Conservation (phyloP, 495 filamentous ascomycete genomes). For the Aspergillus carlsbadensis region DNA sequence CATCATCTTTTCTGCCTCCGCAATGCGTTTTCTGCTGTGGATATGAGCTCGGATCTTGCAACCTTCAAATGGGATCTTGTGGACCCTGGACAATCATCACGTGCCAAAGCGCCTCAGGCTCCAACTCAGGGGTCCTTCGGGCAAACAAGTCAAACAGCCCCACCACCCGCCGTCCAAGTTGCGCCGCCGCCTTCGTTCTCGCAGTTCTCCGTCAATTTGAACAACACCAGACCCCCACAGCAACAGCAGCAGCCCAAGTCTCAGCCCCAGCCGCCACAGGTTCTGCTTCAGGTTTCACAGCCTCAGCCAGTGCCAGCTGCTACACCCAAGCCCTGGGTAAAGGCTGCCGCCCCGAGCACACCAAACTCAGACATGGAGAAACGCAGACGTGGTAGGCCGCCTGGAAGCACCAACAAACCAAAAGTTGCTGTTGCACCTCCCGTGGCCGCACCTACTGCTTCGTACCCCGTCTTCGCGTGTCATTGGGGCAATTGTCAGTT, state of each 20-base stretch:
- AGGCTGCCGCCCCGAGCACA: slow-evolving; percentile 2
- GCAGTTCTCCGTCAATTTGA: not conserved
- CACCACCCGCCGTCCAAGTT: slow-evolving; percentile 6
- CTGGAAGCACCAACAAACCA: slow-evolving; percentile 10
- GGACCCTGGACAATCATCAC: slow-evolving; percentile 36
- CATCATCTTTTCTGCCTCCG: slow-evolving; percentile 54
- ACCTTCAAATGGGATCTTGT: slow-evolving; percentile 70
- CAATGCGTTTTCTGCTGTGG: slow-evolving; percentile 38
- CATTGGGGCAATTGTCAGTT: slow-evolving; percentile 64
- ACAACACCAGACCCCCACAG: not conserved
- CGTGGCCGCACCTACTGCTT: not conserved
- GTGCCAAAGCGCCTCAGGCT: slow-evolving; percentile 6
- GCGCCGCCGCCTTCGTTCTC: not conserved
- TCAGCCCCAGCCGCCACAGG: not conserved
- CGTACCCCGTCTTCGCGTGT: slow-evolving; percentile 56
- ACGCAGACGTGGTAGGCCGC: slow-evolving; percentile 23
- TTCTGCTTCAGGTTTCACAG: not conserved
- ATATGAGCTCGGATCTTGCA: slow-evolving; percentile 50
- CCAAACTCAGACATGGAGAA: slow-evolving; percentile 12
- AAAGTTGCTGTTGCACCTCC: slow-evolving; percentile 12
- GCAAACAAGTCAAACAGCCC: slow-evolving; percentile 5
- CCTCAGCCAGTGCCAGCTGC: not conserved
- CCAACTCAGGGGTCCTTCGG: not conserved
- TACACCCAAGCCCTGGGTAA: not conserved
- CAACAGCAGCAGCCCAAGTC: slow-evolving; percentile 5